These are phyloP conservation scores for Russula foetens DNA, from an alignment of 768 basidiomycete species.

Conservation along the genomic window DNA sequence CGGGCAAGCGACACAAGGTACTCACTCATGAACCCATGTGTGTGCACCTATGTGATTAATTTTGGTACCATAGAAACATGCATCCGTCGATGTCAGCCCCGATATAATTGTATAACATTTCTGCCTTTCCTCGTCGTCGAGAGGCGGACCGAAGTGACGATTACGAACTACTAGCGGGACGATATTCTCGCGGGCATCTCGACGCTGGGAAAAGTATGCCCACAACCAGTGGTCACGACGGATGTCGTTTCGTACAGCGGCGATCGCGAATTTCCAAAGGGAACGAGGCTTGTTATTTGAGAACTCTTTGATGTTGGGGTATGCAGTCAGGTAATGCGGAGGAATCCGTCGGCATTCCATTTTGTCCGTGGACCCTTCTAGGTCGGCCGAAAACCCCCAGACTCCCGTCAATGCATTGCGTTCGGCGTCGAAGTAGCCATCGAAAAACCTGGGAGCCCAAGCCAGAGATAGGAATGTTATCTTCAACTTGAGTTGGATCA, in stretches of 20 bases:
- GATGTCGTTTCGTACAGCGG: slow-evolving; percentile 21
- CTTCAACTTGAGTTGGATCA: slow-evolving; percentile 14
- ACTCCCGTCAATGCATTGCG: background rate
- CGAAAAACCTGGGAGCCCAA: slow-evolving; percentile 1
- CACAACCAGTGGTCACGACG: slow-evolving; percentile 25
- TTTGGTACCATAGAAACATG: slow-evolving; percentile 23
- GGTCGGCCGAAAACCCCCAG: background rate
- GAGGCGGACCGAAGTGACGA: slow-evolving; percentile 19
- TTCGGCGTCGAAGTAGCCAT: background rate
- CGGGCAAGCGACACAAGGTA: background rate
- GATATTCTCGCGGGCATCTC: slow-evolving; percentile 23
- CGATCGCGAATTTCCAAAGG: slow-evolving; percentile 27
- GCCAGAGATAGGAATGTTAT: background rate
- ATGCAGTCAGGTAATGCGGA: slow-evolving; percentile 22
- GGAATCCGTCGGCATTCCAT: slow-evolving; percentile 24
- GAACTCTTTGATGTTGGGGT: slow-evolving; percentile 23
- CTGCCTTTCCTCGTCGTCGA: slow-evolving; percentile 19
- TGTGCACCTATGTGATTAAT: slow-evolving; percentile 19
- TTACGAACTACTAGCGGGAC: slow-evolving; percentile 24
- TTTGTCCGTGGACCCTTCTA: background rate
- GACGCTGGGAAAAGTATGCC: slow-evolving; percentile 27
- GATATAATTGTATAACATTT: slow-evolving; percentile 10
- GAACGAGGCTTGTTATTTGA: slow-evolving; percentile 23
- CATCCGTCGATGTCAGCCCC: slow-evolving; percentile 23
- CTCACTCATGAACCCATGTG: slow-evolving; percentile 22